phyloP scores from a whole-genome alignment of 352 stramenopile genomes.

The Phytopythium chamaehyphon region DNA sequence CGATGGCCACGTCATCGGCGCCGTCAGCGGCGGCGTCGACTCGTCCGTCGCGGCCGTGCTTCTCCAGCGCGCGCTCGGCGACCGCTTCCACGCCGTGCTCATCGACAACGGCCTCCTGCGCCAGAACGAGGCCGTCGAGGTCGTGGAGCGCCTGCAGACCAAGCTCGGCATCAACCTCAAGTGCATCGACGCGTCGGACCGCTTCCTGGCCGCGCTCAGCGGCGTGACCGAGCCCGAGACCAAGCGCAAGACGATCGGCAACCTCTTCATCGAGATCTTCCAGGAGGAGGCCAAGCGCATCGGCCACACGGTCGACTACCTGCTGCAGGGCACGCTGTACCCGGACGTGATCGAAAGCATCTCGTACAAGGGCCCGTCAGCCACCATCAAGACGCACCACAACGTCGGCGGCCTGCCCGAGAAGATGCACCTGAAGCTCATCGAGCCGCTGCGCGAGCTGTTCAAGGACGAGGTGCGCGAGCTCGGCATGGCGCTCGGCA shows the following conservation, averaged over 20 bases:
- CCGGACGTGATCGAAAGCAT: conserved; percentile 99
- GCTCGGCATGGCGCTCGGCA: conserved; percentile 96
- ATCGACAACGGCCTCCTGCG: conserved; percentile 99
- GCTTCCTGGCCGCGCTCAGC: conserved; percentile 92
- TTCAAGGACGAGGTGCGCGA: conserved; percentile 99
- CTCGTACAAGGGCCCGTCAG: conserved; percentile 97
- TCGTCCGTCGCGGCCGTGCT: conserved; percentile 98
- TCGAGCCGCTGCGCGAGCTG: conserved; percentile 97
- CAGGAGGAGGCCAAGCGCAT: conserved; percentile 88
- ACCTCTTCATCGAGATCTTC: conserved; percentile 99
- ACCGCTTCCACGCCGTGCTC: conserved; percentile 98
- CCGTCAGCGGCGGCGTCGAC: conserved; percentile 98
- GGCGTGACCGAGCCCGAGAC: conserved; percentile 96
- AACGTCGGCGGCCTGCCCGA: conserved; percentile 98
- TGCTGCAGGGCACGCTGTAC: conserved; percentile 99
- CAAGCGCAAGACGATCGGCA: conserved; percentile 99
- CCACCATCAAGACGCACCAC: conserved; percentile 99
- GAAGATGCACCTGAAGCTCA: conserved; percentile 98
- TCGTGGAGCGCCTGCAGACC: conserved; percentile 87
- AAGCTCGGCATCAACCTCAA: conserved; percentile 96
- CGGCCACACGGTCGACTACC: conserved; percentile 86
- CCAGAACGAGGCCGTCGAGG: conserved; percentile 93
- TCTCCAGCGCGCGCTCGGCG: conserved; percentile 95
- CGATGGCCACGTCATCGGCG: conserved; percentile 97
- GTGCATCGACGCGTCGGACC: conserved; percentile 95